Conservation (phyloP, 495 filamentous ascomycete genomes). For the Lindgomyces ingoldianus region DNA sequence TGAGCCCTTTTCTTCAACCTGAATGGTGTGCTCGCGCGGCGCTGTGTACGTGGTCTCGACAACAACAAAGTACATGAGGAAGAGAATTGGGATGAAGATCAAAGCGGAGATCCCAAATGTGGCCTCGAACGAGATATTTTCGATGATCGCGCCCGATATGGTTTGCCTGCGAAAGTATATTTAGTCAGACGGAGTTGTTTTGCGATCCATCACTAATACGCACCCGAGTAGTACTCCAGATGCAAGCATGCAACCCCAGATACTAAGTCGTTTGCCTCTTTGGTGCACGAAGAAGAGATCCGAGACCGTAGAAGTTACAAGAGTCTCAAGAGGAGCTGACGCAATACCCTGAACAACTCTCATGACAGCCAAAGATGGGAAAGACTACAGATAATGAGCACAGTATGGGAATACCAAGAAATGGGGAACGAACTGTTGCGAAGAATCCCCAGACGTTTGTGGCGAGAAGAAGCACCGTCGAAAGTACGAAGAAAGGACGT, state of each 20-base stretch:
- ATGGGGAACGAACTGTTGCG: conserved; percentile 17
- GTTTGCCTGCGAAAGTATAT: conserved; percentile 34
- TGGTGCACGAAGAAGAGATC: conserved; percentile 97
- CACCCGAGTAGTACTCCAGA: conserved; percentile 60
- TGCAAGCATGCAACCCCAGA: conserved; percentile 87
- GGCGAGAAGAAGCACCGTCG: conserved; percentile 35
- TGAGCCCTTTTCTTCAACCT: conserved; percentile 27
- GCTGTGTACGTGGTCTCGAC: conserved; percentile 44
- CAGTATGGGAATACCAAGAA: neutral
- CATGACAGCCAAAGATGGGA: conserved; percentile 42
- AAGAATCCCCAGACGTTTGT: conserved; percentile 44
- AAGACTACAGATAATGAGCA: conserved; percentile 27
- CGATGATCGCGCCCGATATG: conserved; percentile 47
- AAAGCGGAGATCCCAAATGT: conserved; percentile 43
- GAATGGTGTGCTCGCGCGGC: conserved; percentile 29
- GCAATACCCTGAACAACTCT: conserved; percentile 86
- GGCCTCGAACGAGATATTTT: conserved; percentile 40
- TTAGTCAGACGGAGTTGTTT: neutral
- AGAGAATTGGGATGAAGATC: conserved; percentile 41
- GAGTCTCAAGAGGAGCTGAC: conserved; percentile 85
- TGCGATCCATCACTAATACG: too few relatives aligned
- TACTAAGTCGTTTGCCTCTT: conserved; percentile 85
- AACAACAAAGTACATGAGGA: conserved; percentile 43
- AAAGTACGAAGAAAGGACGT: conserved; percentile 46
- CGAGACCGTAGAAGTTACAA: conserved; percentile 90